Evolutionary conservation across 495 filamentous ascomycete species (phyloP).

Genomic region (Penicillium diatomitis): DNA sequence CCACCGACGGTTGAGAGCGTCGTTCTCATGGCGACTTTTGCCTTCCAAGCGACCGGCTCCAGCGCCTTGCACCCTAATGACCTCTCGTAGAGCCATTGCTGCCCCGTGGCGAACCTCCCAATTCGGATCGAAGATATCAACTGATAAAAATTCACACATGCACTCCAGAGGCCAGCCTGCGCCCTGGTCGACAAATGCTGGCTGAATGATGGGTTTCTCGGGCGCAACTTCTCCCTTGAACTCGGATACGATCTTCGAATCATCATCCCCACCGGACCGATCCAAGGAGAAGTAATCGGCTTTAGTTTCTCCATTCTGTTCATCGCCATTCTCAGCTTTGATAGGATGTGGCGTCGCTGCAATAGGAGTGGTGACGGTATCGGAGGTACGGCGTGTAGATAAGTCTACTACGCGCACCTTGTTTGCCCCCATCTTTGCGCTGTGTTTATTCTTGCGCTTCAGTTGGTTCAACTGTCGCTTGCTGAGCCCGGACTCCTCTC

Average conservation of each 20-base stretch:
- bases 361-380: constrained; percentile 53
- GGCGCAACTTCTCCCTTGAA: constrained; percentile 72
- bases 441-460: constrained; percentile 80
- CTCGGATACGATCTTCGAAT: constrained; percentile 85
- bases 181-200: constrained; percentile 65
- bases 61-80: constrained; percentile 81
- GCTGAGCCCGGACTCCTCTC: constrained; percentile 68
- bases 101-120: constrained; percentile 98
- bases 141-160: constrained; percentile 83
- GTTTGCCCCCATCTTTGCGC: constrained; percentile 73
- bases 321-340: constrained; percentile 53
- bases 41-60: constrained; percentile 77
- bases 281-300: constrained; percentile 84
- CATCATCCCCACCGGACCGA: constrained; percentile 67
- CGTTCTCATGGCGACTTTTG: constrained; percentile 64
- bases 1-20: constrained; percentile 71
- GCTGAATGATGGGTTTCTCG: constrained; percentile 50
- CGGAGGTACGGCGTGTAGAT: constrained; percentile 59
- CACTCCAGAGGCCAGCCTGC: constrained; percentile 80
- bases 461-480: constrained; percentile 87
- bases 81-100: constrained; percentile 88
- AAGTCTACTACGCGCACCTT: constrained; percentile 90
- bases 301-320: constrained; percentile 38
- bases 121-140: constrained; percentile 86
- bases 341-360: constrained; percentile 62